These are phyloP conservation scores for Pelargonium nanum DNA, from an alignment of 345 rosid genomes.

Conservation along the genomic window DNA sequence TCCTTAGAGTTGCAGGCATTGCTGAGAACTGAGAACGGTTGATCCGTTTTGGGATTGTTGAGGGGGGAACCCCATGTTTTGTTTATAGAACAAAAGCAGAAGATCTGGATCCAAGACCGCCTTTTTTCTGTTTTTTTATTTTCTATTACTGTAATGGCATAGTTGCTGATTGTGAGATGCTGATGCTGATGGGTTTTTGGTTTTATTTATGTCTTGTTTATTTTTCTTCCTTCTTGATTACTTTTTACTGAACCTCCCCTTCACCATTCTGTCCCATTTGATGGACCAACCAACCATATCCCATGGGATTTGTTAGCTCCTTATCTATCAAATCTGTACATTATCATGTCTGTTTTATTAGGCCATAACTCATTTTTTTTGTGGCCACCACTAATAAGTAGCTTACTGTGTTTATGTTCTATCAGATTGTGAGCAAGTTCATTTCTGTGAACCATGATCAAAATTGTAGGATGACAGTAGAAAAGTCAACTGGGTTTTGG, in stretches of 20 bases:
- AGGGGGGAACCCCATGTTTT: conserved; percentile 18
- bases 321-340: too few relatives aligned
- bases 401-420: background rate
- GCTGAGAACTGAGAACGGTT: conserved; percentile 5
- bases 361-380: background rate
- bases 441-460: background rate
- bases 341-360: background rate
- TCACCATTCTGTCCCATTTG: too few relatives aligned
- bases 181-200: background rate
- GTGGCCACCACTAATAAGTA: background rate
- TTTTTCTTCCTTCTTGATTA: background rate
- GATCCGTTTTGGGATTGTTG: conserved; percentile 21
- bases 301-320: background rate
- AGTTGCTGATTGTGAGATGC: conserved; percentile 1
- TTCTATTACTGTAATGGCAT: conserved; percentile 1
- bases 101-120: conserved; percentile 6
- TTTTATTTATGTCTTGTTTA: background rate
- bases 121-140: background rate
- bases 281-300: too few relatives aligned
- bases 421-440: background rate
- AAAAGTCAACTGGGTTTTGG: background rate
- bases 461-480: background rate
- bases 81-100: conserved; percentile 11
- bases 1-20: conserved; percentile 35
- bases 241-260: background rate